These are phyloP conservation scores for Datura wrightii DNA, from an alignment of 257 asterid genomes.

Conservation along the genomic window DNA sequence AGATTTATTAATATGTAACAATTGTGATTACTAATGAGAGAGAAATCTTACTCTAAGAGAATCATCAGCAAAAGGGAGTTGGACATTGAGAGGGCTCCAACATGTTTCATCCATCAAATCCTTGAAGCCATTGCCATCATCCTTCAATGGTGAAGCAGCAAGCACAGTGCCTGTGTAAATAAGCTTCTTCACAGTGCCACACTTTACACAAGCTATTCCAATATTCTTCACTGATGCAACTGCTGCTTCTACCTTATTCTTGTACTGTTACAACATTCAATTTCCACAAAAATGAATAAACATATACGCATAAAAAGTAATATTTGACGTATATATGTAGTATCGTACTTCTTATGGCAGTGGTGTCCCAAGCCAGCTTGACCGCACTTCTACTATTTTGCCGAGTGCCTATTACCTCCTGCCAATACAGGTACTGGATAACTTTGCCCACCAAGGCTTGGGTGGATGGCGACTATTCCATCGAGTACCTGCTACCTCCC, in stretches of 20 bases:
- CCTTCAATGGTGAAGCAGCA: slow-evolving; percentile 50
- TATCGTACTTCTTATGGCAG: neutral
- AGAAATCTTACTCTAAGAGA: slow-evolving; percentile 16
- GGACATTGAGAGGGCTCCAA: slow-evolving; percentile 50
- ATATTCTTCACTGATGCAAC: slow-evolving; percentile 45
- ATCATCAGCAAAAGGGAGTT: slow-evolving; percentile 16
- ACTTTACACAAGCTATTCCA: slow-evolving; percentile 41
- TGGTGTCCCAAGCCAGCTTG: neutral
- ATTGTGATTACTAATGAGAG: neutral
- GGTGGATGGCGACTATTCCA: neutral
- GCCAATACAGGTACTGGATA: neutral
- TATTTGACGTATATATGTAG: neutral
- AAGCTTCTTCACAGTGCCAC: slow-evolving; percentile 44
- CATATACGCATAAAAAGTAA: neutral
- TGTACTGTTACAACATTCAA: slow-evolving; percentile 34
- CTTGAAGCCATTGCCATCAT: slow-evolving; percentile 46
- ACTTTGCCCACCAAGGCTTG: neutral
- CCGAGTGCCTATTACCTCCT: neutral
- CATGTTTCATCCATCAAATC: slow-evolving; percentile 51
- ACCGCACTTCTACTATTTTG: neutral
- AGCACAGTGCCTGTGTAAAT: slow-evolving; percentile 44
- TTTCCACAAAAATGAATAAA: neutral
- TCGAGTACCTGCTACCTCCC: neutral
- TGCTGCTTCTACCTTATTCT: slow-evolving; percentile 40
- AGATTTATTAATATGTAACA: too few species aligned